Conservation (phyloP, 345 rosid genomes). For the Salix dunnii region DNA sequence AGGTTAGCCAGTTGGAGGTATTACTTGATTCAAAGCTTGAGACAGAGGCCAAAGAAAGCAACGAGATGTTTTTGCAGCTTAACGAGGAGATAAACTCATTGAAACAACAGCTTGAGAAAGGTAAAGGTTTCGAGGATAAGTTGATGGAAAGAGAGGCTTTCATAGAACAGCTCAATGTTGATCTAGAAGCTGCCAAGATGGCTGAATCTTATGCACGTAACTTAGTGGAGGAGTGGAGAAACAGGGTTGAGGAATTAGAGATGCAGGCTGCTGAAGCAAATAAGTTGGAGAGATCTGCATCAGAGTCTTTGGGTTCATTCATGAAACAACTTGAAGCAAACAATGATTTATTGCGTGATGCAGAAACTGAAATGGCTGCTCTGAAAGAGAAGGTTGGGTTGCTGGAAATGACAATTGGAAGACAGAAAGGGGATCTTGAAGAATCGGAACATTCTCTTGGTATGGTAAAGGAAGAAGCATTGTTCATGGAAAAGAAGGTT, state of each 20-base stretch:
- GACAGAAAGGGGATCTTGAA: slow-evolving; percentile 66
- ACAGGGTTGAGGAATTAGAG: slow-evolving; percentile 61
- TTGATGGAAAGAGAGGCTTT: slow-evolving; percentile 55
- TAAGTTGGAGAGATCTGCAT: slow-evolving; percentile 74
- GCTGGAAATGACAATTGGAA: slow-evolving; percentile 65
- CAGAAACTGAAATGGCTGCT: slow-evolving; percentile 51
- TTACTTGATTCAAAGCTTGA: slow-evolving; percentile 72
- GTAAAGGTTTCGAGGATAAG: slow-evolving; percentile 45
- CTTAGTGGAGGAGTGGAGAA: slow-evolving; percentile 69
- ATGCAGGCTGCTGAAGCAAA: slow-evolving; percentile 53
- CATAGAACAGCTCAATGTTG: slow-evolving; percentile 72
- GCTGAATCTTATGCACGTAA: slow-evolving; percentile 81
- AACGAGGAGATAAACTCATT: slow-evolving; percentile 54
- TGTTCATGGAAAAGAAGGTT: slow-evolving; percentile 39
- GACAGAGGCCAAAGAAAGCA: slow-evolving; percentile 42
- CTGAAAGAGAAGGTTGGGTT: slow-evolving; percentile 70
- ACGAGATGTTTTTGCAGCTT: slow-evolving; percentile 45
- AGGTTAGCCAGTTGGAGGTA: slow-evolving; percentile 57
- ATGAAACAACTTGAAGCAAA: slow-evolving; percentile 78
- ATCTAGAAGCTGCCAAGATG: slow-evolving; percentile 78
- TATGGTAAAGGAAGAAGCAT: slow-evolving; percentile 46
- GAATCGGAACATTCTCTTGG: slow-evolving; percentile 45
- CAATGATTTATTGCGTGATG: slow-evolving; percentile 66
- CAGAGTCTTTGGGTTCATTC: slow-evolving; percentile 75
- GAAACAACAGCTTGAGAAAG: slow-evolving; percentile 57